Percentiles rank a stretch among this genome's conserved stretches.
Conservation (phyloP, 2,329 filamentous ascomycete genomes). For the Penicillium sp. region DNA sequence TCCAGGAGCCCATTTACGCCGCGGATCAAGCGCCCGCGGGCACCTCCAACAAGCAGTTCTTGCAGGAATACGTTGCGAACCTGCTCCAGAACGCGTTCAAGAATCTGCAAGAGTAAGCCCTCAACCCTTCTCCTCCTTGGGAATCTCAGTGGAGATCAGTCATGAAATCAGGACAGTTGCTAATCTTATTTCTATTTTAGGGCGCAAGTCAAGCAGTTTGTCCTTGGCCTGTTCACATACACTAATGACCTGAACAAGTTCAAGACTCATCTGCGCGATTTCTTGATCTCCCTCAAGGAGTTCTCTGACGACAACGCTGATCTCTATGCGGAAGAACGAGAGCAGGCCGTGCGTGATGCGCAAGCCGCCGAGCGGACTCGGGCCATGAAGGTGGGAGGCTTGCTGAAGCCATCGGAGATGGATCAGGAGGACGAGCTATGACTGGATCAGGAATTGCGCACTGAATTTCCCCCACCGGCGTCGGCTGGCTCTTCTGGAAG, state of each 20-base stretch:
- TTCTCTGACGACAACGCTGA: slow-evolving; percentile 96
- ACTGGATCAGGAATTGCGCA: slow-evolving; percentile 74
- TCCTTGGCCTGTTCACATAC: slow-evolving; percentile 83
- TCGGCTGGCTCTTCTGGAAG: slow-evolving; percentile 36
- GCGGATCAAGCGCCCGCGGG: slow-evolving; percentile 81
- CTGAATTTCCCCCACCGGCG: slow-evolving; percentile 60
- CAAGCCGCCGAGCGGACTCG: slow-evolving; percentile 89
- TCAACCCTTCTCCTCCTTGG: background rate
- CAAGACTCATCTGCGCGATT: slow-evolving; percentile 94
- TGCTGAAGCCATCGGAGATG: slow-evolving; percentile 96
- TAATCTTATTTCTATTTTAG: slow-evolving; percentile 57
- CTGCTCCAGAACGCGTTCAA: slow-evolving; percentile 89
- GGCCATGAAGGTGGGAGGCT: slow-evolving; percentile 90
- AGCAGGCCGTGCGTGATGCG: slow-evolving; percentile 84
- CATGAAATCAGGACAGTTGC: slow-evolving; percentile 15
- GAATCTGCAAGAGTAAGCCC: slow-evolving; percentile 81
- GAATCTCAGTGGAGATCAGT: background rate
- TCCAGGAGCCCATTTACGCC: slow-evolving; percentile 88
- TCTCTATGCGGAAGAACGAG: slow-evolving; percentile 90
- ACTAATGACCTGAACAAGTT: slow-evolving; percentile 93
- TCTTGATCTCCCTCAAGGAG: slow-evolving; percentile 96
- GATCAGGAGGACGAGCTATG: slow-evolving; percentile 82
- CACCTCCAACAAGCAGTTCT: slow-evolving; percentile 88
- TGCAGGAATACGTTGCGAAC: slow-evolving; percentile 83
- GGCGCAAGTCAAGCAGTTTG: slow-evolving; percentile 85